Evolutionary conservation across 345 rosid genomes (phyloP).

Genomic region (Linum usitatissimum): DNA sequence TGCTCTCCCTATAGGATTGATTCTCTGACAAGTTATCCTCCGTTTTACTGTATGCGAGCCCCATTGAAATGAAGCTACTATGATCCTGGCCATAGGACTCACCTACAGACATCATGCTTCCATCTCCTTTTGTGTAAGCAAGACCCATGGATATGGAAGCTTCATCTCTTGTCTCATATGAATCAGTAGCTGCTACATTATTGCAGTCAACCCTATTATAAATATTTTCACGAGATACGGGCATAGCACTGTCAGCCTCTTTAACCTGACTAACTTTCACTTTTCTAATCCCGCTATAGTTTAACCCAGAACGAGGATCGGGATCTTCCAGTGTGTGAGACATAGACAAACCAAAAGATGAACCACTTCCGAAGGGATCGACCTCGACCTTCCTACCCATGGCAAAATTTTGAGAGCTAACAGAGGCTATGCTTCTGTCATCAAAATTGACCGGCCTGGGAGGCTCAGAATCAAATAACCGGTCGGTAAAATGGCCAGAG

Average conservation of each 20-base stretch:
- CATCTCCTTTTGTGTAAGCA: constrained; percentile 15
- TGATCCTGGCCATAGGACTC: constrained; percentile 32
- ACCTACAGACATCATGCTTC: constrained; percentile 20
- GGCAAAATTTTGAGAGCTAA: constrained; percentile 20
- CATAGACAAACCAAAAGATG: constrained; percentile 37
- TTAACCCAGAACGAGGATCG: constrained; percentile 26
- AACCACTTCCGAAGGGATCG: constrained; percentile 22
- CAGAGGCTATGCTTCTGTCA: constrained; percentile 24
- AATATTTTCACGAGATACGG: constrained; percentile 21
- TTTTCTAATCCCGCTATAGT: constrained; percentile 38
- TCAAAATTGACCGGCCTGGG: constrained; percentile 21
- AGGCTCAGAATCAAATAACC: constrained; percentile 28
- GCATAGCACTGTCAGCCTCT: constrained; percentile 30
- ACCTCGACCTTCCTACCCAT: constrained; percentile 25
- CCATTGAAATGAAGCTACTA: constrained; percentile 35
- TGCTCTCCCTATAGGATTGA: constrained; percentile 33
- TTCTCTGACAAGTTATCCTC: constrained; percentile 27
- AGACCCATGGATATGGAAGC: constrained; percentile 18
- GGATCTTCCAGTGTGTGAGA: constrained; percentile 31
- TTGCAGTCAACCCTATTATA: constrained; percentile 19
- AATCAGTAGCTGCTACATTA: constrained; percentile 9
- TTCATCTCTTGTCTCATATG: constrained; percentile 12
- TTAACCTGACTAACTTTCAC: constrained; percentile 46
- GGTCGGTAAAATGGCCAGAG: constrained; percentile 30
- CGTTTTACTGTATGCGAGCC: constrained; percentile 28